Evolutionary conservation across 768 basidiomycete genomes (phyloP), one percentile per base, ranked within the genome.

Genomic region (Cyathus striatus): DNA sequence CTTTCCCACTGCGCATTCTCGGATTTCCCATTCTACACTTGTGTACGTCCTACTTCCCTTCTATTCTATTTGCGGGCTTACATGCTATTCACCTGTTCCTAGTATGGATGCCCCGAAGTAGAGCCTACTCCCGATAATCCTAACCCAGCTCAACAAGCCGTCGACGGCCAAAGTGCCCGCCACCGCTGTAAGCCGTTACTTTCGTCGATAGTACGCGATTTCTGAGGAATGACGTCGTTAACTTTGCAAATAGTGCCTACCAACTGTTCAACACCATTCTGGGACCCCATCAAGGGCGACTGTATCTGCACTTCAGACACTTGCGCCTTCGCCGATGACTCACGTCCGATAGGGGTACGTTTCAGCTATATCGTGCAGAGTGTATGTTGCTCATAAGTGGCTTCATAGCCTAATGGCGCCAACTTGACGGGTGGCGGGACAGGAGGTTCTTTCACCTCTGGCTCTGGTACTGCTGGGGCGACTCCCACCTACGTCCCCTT

Each of bases 1-100:
- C 53, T 86, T 16, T 58, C 64, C 10, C 75, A 75, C 39, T 89
- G 87, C 58, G 58, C 66, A 3, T 89, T 89, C 64, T 44, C 73
- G 1, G 85, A 86, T 56, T 88, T 85, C 67, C 86, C 87, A 3
- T 90, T 86, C 72, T 81, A 64, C 48, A 89, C 86, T 42, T 87
- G 86, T 57, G 83, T 86, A 59, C 38, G 82, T 18, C 5, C 44
- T 34, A 5, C 20, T 36, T 25, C 26, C 26, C 21, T 17, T n/a
- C 17, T 7, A 46, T 40, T 13, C 16, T 32, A 38, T 13, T 16
- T 18, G 2, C 13, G 23, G 9, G 4, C n/a, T n/a, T 30, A 9
- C 44, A 17, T 10, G 21, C 4, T 25, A n/a, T 34, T 12, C 1
- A 30, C 23, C 12, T 41, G 5, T 23, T 20, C 27, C 4, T 55